These are phyloP conservation scores for Boletellus ananas DNA, from an alignment of 768 basidiomycete species.

Conservation along the genomic window DNA sequence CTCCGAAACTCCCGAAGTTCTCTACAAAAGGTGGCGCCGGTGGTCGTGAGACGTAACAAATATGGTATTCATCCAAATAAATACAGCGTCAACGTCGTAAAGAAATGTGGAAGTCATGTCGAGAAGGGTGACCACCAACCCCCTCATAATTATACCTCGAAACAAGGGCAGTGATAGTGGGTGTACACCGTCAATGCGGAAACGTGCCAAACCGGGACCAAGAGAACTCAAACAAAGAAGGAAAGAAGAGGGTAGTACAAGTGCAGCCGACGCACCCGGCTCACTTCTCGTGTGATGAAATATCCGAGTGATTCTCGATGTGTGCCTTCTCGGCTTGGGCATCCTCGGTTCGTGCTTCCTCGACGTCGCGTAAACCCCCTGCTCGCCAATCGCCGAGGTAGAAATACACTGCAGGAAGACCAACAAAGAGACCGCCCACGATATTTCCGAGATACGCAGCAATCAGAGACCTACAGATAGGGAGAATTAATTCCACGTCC, in stretches of 20 bases:
- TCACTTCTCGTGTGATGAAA: constrained; percentile 7
- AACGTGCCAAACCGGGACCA: not conserved
- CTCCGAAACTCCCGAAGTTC: too few relatives aligned
- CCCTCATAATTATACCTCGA: not conserved
- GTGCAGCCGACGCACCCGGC: not conserved
- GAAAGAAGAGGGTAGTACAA: not conserved
- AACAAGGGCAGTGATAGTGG: not conserved
- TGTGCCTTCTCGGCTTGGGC: constrained; percentile 35
- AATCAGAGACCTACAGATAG: constrained; percentile 49
- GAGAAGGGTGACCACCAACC: not conserved
- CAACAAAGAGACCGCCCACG: constrained; percentile 62
- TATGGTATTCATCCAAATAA: too few relatives aligned
- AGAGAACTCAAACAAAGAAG: too few relatives aligned
- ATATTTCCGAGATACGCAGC: constrained; percentile 65
- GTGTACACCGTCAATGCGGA: not conserved
- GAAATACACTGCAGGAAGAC: constrained; percentile 60
- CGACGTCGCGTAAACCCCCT: constrained; percentile 38
- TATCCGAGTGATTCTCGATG: constrained; percentile 9
- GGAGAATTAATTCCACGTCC: not conserved
- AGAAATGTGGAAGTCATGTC: too few relatives aligned
- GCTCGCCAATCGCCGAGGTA: constrained; percentile 51
- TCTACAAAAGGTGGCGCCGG: too few relatives aligned
- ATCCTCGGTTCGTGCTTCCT: constrained; percentile 27
- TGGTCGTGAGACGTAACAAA: too few relatives aligned
- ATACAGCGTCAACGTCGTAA: too few relatives aligned